phyloP scores from a whole-genome alignment of 2,329 filamentous ascomycete species.

The Thelonectria olida region DNA sequence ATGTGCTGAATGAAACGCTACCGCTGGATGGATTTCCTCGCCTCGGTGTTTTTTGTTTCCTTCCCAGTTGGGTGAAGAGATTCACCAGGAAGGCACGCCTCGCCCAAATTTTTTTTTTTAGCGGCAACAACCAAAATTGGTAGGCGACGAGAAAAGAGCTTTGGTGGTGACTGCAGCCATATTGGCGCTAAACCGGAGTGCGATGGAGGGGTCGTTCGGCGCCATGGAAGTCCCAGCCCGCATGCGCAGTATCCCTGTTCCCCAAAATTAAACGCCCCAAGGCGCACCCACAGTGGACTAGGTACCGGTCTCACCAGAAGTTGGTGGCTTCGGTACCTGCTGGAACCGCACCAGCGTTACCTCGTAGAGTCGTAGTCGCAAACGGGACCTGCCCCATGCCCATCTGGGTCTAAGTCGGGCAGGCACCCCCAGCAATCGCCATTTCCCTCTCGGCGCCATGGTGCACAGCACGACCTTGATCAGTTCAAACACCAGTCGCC shows the following conservation, averaged over 20 bases:
- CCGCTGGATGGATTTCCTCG: conserved; percentile 2
- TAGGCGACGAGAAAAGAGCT: conserved; percentile 14
- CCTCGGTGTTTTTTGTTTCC: conserved; percentile 10
- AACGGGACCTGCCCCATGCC: conserved; percentile 28
- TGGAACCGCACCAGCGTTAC: conserved; percentile 13
- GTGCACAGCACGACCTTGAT: conserved; percentile 29
- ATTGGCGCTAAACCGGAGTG: conserved; percentile 20
- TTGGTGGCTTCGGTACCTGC: conserved; percentile 22
- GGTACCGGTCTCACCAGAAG: conserved; percentile 25
- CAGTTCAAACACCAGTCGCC: conserved; percentile 39
- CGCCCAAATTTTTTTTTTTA: background rate
- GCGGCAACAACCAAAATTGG: background rate
- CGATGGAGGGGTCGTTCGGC: conserved; percentile 1
- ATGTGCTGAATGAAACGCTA: conserved; percentile 9
- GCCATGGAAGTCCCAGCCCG: conserved; percentile 27
- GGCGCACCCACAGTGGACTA: conserved; percentile 17
- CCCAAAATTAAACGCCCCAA: conserved; percentile 41
- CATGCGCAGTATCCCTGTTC: conserved; percentile 39
- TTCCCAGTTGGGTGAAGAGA: background rate
- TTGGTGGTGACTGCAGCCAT: conserved; percentile 26
- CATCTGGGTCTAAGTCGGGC: conserved; percentile 7
- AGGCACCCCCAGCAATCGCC: conserved; percentile 34
- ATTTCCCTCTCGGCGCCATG: conserved; percentile 35
- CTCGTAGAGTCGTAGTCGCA: conserved; percentile 14
- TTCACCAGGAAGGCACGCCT: background rate